Evolutionary conservation across 169 alveolate genomes (phyloP).

Genomic region (Theileria parva): DNA sequence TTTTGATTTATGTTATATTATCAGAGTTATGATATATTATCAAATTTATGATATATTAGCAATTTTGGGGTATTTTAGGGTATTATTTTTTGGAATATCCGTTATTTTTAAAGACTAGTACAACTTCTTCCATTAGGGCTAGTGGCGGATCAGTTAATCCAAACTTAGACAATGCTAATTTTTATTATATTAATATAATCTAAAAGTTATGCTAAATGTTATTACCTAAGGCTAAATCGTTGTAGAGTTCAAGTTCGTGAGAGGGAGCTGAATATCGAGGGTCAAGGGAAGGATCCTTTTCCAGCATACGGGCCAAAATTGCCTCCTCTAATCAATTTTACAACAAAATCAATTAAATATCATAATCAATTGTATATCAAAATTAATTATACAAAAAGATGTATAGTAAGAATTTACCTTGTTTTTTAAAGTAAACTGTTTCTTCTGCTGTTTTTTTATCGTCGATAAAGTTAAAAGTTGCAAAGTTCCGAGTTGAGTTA

Average conservation of each 20-base stretch:
- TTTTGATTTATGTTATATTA: not conserved
- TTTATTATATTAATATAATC: not conserved
- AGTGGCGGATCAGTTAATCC: slow-evolving; percentile 30
- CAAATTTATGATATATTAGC: not conserved
- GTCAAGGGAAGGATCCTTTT: slow-evolving; percentile 42
- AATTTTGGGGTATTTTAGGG: not conserved
- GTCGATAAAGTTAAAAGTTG: slow-evolving; percentile 35
- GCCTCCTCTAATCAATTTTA: slow-evolving; percentile 37
- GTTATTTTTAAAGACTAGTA: slow-evolving; percentile 26
- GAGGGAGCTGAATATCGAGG: slow-evolving; percentile 39
- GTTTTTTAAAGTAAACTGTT: slow-evolving; percentile 33
- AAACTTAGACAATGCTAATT: slow-evolving; percentile 28
- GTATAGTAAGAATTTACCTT: slow-evolving; percentile 2
- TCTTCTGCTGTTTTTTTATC: slow-evolving; percentile 47
- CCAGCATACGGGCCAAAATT: slow-evolving; percentile 24
- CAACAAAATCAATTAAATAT: slow-evolving; percentile 3
- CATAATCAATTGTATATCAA: too few relatives aligned
- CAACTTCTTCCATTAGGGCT: slow-evolving; percentile 26
- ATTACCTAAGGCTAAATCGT: slow-evolving; percentile 34
- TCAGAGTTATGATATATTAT: not conserved
- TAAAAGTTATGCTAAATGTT: not conserved
- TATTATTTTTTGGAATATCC: slow-evolving; percentile 23
- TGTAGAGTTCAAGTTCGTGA: slow-evolving; percentile 30
- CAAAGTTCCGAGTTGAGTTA: not conserved
- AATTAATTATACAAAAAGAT: slow-evolving; percentile 2